Conservation (phyloP, 805 yeast genomes). For the Starmerella powellii region DNA sequence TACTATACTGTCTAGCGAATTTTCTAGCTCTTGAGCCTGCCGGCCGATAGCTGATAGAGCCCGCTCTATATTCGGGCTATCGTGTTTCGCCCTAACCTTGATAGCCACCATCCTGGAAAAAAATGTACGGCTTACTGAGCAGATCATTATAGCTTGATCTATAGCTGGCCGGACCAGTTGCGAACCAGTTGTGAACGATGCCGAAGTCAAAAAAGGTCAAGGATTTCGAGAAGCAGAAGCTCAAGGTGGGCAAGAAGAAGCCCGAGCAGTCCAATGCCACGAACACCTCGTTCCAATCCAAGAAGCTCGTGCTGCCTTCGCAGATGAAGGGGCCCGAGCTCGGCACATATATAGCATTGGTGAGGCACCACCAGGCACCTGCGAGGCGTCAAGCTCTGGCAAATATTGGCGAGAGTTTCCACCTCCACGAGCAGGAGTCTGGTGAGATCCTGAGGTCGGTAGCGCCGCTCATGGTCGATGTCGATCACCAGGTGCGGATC, state of each 20-base stretch:
- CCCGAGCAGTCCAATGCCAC: constrained; percentile 65
- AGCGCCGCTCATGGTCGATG: constrained; percentile 56
- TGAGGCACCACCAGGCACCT: constrained; percentile 23
- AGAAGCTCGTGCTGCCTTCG: constrained; percentile 39
- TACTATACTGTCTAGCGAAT: no score
- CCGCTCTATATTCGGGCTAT: no score
- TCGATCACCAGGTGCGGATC: constrained; percentile 50
- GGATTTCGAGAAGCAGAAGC: constrained; percentile 64
- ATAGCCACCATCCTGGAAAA: no score
- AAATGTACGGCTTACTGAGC: no score
- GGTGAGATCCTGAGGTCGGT: constrained; percentile 35
- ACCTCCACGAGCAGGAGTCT: constrained; percentile 12
- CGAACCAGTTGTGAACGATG: constrained; percentile 1
- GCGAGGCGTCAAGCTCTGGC: constrained; percentile 22
- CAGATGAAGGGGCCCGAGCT: constrained; percentile 27
- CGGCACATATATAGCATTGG: constrained; percentile 16
- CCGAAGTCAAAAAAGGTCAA: constrained; percentile 42
- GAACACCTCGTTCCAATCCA: constrained; percentile 73
- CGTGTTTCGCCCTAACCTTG: no score
- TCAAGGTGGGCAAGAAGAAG: constrained; percentile 76
- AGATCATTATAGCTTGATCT: no score
- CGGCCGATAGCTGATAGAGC: no score
- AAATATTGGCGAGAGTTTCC: constrained; percentile 13
- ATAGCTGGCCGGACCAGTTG: no score
- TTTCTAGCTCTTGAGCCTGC: no score